Evolutionary conservation across 169 alveolate genomes (phyloP), one percentile per base, ranked within the genome.

Genomic region (Plasmodium gonderi): DNA sequence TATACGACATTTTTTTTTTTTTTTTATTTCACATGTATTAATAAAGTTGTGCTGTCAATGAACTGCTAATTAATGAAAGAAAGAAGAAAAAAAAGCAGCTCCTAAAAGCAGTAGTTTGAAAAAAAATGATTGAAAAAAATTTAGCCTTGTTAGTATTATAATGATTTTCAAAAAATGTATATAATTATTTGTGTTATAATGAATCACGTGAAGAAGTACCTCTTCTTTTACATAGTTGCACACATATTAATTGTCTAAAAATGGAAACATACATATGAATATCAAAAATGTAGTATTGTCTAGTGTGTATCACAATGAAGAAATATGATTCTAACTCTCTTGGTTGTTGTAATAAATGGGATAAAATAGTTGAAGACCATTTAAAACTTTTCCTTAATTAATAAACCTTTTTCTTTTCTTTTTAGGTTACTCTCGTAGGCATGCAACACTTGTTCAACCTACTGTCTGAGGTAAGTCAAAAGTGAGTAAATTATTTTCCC

Each of bases 391-490:
- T 33, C 72, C 72, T 51, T 29, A 51, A 51, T 1, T 9, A 3
- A 23, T 8, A 38, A 7, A 6, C 64, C 33, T 49, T 83, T 38
- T 68, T 31, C 60, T 54, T 9, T 54, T 9, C 36, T 44, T 75
- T 75, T 45, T 76, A 87, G 93, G 40, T 87, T 49, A 75, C 93
- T 12, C 23, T 87, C 36, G 26, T 75, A 38, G 23, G 68, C 17
- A 38, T 87, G 26, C 65, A 87, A 75, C 38, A 75, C 9, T 12
- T 65, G 49, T 8, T 87, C 42, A 74, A 87, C 12, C 11, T 87
- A 26, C 45, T 83, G 17, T 75, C 93, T 23, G 89, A 87, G 1
- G 65, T 75, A 23, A 67, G 89, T 36, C 93, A 87, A 87, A 87
- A 87, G 93, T 87, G 17, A 40, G 77, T n/a, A 2, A 14, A 79